These are phyloP conservation scores for Saturnispora ahearnii DNA, from an alignment of 805 yeast genomes.

Conservation along the genomic window DNA sequence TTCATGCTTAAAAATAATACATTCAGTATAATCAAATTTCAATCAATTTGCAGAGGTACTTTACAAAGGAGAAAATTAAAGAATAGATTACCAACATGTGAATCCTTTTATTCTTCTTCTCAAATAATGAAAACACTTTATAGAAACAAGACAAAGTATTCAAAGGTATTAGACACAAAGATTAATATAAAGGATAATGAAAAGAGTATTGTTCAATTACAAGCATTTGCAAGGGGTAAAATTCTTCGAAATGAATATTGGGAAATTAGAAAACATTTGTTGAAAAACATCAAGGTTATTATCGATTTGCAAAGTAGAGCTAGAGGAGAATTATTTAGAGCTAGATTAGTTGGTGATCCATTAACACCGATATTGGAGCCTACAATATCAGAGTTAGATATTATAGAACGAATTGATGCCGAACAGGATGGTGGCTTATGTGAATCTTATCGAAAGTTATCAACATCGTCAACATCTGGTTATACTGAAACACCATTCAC, in stretches of 20 bases:
- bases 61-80: slow-evolving; percentile 6
- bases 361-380: background rate
- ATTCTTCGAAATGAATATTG: slow-evolving; percentile 16
- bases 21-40: slow-evolving; percentile 40
- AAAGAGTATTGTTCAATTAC: slow-evolving; percentile 24
- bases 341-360: background rate
- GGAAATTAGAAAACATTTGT: slow-evolving; percentile 14
- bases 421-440: slow-evolving; percentile 9
- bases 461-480: background rate
- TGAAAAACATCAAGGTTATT: slow-evolving; percentile 19
- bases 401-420: background rate
- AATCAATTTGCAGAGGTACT: slow-evolving; percentile 44
- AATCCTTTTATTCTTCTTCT: slow-evolving; percentile 14
- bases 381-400: background rate
- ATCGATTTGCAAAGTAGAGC: slow-evolving; percentile 33
- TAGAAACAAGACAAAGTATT: slow-evolving; percentile 22
- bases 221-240: slow-evolving; percentile 30
- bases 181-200: slow-evolving; percentile 15
- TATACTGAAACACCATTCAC: background rate
- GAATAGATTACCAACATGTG: background rate
- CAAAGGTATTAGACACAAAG: slow-evolving; percentile 14
- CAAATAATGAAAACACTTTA: slow-evolving; percentile 33
- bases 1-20: slow-evolving; percentile 53
- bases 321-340: slow-evolving; percentile 30
- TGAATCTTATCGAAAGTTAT: slow-evolving; percentile 11